Conservation (phyloP, 148 eudicot genomes). For the Heliosperma pusillum region DNA sequence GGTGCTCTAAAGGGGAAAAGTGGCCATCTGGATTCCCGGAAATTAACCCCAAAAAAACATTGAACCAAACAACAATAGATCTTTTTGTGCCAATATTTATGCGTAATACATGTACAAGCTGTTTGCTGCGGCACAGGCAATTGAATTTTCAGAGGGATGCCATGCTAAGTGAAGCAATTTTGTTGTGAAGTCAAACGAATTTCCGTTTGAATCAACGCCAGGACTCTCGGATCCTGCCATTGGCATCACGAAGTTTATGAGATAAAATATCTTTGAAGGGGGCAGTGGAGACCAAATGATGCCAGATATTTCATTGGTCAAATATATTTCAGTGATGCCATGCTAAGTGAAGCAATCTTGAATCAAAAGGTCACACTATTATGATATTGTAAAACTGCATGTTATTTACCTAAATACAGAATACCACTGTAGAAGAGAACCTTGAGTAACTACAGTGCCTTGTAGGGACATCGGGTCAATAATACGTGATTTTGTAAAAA, state of each 20-base stretch:
- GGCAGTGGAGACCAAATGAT: background rate
- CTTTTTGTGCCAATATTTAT: conserved; percentile 31
- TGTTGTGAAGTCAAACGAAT: conserved; percentile 72
- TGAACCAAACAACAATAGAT: conserved; percentile 20
- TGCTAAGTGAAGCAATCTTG: too few relatives aligned
- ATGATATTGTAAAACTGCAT: background rate
- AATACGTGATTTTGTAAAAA: background rate
- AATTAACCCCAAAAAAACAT: conserved; percentile 24
- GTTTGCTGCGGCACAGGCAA: conserved; percentile 94
- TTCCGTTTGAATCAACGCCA: conserved; percentile 63
- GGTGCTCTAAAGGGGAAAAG: conserved; percentile 28
- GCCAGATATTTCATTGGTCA: background rate
- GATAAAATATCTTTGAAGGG: background rate
- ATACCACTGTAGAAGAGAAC: background rate
- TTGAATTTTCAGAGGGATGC: conserved; percentile 85
- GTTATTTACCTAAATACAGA: background rate
- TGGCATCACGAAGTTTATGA: conserved; percentile 16
- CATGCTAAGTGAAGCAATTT: conserved; percentile 91
- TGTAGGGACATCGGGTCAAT: background rate
- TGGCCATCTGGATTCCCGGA: conserved; percentile 20
- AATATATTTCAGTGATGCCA: too few relatives aligned
- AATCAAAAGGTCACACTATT: background rate
- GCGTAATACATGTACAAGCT: conserved; percentile 98
- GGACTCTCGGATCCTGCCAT: conserved; percentile 67
- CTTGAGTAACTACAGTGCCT: background rate